These are phyloP conservation scores for Lachancea dasiensis DNA, from an alignment of 805 yeast species.

Conservation along the genomic window DNA sequence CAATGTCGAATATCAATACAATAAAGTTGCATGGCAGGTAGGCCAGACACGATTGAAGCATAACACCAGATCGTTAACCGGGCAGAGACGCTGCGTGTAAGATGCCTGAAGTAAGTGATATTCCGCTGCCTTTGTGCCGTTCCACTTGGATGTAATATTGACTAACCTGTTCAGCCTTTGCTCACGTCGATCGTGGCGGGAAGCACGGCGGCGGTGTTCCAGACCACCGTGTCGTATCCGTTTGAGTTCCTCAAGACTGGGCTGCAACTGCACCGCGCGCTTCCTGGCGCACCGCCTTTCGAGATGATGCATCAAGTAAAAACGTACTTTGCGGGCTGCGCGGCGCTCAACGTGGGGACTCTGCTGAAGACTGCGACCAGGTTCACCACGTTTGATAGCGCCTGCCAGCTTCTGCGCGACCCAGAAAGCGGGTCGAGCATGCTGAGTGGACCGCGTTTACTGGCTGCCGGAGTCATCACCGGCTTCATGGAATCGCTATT, in stretches of 20 bases:
- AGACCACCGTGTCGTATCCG: slow-evolving; percentile 63
- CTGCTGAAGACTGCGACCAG: slow-evolving; percentile 68
- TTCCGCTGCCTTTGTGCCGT: too few species aligned
- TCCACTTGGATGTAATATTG: too few species aligned
- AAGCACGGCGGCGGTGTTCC: slow-evolving; percentile 53
- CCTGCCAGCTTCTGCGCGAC: slow-evolving; percentile 49
- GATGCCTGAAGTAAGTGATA: slow-evolving; percentile 8
- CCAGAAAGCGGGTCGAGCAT: slow-evolving; percentile 48
- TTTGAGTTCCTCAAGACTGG: slow-evolving; percentile 65
- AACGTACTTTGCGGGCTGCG: slow-evolving; percentile 51
- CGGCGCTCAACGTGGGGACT: slow-evolving; percentile 70
- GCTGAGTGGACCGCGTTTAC: slow-evolving; percentile 71
- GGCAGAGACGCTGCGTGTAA: too few species aligned
- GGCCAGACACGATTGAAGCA: too few species aligned
- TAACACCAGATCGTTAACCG: too few species aligned
- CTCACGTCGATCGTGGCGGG: slow-evolving; percentile 21
- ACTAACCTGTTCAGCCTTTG: slow-evolving; percentile 6
- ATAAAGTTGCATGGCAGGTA: too few species aligned
- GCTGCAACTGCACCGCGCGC: slow-evolving; percentile 48
- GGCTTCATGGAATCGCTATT: slow-evolving; percentile 77
- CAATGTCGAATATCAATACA: background rate
- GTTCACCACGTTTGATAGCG: slow-evolving; percentile 67
- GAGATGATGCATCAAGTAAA: slow-evolving; percentile 32
- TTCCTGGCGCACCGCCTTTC: slow-evolving; percentile 31
- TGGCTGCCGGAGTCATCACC: slow-evolving; percentile 78